Conservation (phyloP, 495 filamentous ascomycete genomes). For the Podospora bellae-mahoneyi region DNA sequence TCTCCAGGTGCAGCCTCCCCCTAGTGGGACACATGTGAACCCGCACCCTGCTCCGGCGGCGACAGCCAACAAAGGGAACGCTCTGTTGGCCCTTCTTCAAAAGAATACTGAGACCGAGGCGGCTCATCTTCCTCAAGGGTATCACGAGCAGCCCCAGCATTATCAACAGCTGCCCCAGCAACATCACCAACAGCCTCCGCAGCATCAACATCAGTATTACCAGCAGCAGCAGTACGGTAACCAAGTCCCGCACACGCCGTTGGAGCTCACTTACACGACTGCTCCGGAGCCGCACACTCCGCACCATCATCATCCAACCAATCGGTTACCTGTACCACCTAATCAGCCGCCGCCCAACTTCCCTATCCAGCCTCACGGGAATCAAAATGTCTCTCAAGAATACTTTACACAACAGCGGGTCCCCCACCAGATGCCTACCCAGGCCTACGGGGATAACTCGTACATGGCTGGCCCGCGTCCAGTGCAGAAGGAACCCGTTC, state of each 20-base stretch:
- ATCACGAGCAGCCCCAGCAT: constrained; percentile 6
- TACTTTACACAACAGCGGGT: constrained; percentile 21
- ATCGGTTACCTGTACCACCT: constrained; percentile 31
- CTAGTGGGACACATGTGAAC: constrained; percentile 33
- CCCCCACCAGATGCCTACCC: constrained; percentile 20
- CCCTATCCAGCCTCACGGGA: constrained; percentile 33
- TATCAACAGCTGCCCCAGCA: constrained; percentile 9
- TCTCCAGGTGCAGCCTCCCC: constrained; percentile 57
- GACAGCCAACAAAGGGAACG: constrained; percentile 33
- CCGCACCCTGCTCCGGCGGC: constrained; percentile 30
- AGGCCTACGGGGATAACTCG: constrained; percentile 30
- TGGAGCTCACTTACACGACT: constrained; percentile 40
- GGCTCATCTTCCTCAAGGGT: constrained; percentile 18
- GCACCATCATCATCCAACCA: constrained; percentile 41
- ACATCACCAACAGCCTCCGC: not conserved
- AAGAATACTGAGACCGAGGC: constrained; percentile 20
- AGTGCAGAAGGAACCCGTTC: constrained; percentile 39
- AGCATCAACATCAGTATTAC: constrained; percentile 5
- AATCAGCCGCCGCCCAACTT: constrained; percentile 47
- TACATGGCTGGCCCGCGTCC: constrained; percentile 26
- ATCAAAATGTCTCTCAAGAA: constrained; percentile 15
- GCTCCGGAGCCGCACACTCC: constrained; percentile 39
- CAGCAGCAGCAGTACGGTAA: constrained; percentile 6
- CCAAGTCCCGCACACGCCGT: constrained; percentile 37
- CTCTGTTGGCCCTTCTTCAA: constrained; percentile 36